Conservation (phyloP, 768 basidiomycete genomes). For the Crassisporium funariophilum region DNA sequence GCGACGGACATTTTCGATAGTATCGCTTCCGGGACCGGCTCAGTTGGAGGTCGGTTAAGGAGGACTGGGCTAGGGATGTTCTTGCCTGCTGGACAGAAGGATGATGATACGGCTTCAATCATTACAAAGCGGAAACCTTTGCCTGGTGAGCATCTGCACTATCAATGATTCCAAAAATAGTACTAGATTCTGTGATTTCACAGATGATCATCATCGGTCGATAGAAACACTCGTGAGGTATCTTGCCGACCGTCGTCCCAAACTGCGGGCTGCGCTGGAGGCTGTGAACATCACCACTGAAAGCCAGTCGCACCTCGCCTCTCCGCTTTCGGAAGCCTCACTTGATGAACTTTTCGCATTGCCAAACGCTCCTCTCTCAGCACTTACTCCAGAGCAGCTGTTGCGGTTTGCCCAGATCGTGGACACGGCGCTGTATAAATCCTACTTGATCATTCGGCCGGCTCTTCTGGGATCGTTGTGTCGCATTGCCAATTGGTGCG, state of each 20-base stretch:
- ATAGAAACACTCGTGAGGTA: slow-evolving; percentile 89
- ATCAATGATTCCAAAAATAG: background rate
- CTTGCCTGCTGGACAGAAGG: slow-evolving; percentile 45
- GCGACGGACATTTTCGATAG: slow-evolving; percentile 36
- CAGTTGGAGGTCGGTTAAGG: slow-evolving; percentile 54
- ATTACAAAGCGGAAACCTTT: slow-evolving; percentile 33
- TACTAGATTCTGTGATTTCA: background rate
- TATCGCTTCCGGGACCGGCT: slow-evolving; percentile 35
- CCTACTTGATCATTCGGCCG: slow-evolving; percentile 82
- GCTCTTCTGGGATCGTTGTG: slow-evolving; percentile 84
- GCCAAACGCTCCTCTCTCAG: slow-evolving; percentile 72
- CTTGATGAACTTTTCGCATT: slow-evolving; percentile 75
- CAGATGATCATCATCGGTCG: slow-evolving; percentile 68
- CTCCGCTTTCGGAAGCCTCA: slow-evolving; percentile 71
- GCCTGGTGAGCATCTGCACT: slow-evolving; percentile 29
- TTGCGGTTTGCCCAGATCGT: slow-evolving; percentile 91
- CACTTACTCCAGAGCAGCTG: slow-evolving; percentile 81
- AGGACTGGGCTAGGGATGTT: slow-evolving; percentile 56
- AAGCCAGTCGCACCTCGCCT: slow-evolving; percentile 65
- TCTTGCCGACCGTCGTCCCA: slow-evolving; percentile 87
- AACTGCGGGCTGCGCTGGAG: slow-evolving; percentile 76
- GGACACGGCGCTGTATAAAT: slow-evolving; percentile 93
- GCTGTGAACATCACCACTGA: slow-evolving; percentile 67
- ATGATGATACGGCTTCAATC: slow-evolving; percentile 66
- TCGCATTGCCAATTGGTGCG: slow-evolving; percentile 95